Evolutionary conservation across 805 yeast species (phyloP).

Genomic region (Zygotorulaspora chibaensis): DNA sequence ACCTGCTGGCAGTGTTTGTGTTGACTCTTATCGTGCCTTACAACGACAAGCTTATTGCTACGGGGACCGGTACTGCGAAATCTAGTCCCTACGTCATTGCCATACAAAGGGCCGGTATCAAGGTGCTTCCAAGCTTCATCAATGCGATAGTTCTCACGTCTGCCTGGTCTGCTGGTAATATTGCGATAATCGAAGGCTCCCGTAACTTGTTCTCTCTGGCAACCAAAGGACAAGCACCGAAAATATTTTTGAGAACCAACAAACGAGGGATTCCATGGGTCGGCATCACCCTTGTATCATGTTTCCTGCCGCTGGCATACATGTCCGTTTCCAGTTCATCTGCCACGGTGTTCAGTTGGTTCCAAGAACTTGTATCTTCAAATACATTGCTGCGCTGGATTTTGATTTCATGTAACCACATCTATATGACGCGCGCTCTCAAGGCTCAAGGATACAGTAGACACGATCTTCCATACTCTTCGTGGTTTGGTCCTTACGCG

Average conservation of each 20-base stretch:
- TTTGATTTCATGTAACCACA: conserved; percentile 60
- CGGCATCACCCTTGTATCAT: conserved; percentile 47
- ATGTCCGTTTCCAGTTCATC: conserved; percentile 60
- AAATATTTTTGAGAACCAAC: conserved; percentile 57
- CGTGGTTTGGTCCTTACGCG: conserved; percentile 68
- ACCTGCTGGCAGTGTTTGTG: conserved; percentile 54
- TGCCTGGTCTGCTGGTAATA: conserved; percentile 75
- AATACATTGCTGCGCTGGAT: conserved; percentile 73
- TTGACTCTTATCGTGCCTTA: conserved; percentile 63
- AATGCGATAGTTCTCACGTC: conserved; percentile 73
- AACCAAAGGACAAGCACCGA: conserved; percentile 69
- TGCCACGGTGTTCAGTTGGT: conserved; percentile 55
- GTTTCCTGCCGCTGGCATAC: conserved; percentile 61
- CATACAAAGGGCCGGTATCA: conserved; percentile 54
- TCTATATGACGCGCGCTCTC: conserved; percentile 59
- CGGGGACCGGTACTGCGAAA: conserved; percentile 51
- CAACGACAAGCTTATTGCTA: conserved; percentile 48
- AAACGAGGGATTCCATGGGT: conserved; percentile 65
- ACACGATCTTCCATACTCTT: conserved; percentile 48
- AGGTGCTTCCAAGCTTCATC: conserved; percentile 64
- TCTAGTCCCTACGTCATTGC: conserved; percentile 86
- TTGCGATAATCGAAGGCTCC: conserved; percentile 71
- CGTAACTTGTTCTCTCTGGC: conserved; percentile 70
- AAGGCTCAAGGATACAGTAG: conserved; percentile 62
- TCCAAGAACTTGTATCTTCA: conserved; percentile 71